Evolutionary conservation across 495 filamentous ascomycete genomes (phyloP), one percentile per base, ranked within the genome.

Genomic region (Neurospora terricola): DNA sequence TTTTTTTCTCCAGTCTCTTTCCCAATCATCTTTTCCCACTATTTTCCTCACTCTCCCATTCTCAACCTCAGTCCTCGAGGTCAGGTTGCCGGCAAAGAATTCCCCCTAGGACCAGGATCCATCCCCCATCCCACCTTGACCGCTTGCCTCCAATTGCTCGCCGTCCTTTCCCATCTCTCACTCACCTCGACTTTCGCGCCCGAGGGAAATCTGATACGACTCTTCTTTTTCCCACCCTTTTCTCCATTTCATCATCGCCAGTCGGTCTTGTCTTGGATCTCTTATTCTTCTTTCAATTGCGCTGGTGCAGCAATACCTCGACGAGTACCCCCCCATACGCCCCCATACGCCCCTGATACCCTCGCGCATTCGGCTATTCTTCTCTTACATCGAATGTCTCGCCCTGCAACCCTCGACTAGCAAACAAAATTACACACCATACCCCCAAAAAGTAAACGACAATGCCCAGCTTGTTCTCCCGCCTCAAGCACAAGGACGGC

Each of bases 401-500:
- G 54, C 48, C 71, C 73, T 71, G 54, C 59, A 71, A 68, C 71
- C 70, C 74, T 71, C 72, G 39, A 72, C 72, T 75, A 68, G 27
- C 54, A 34, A 66, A 62, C 27, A 30, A 30, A 66, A 69, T 59
- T 68, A 76, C 69, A 74, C n/a, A n/a, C n/a, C n/a, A 75, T 73
- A 71, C 66, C 16, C 43, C 21, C 69, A 16, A 18, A 73, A 70
- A 72, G 69, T 72, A 75, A 76, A 74, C 78, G 72, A 83, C 75
- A 27, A 88, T 88, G 87, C 83, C 86, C 75, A 82, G 86, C 76
- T 89, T 93, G 80, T 93, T 95, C 81, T 91, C 91, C 74, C 89
- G 90, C 77, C 90, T 94, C 77, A 89, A 90, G 83, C 85, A 88
- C 79, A 92, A 90, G 80, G 92, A 93, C 80, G 85, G 87, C 78